phyloP scores from a whole-genome alignment of 805 yeast species.

The Candida stauntonica region DNA sequence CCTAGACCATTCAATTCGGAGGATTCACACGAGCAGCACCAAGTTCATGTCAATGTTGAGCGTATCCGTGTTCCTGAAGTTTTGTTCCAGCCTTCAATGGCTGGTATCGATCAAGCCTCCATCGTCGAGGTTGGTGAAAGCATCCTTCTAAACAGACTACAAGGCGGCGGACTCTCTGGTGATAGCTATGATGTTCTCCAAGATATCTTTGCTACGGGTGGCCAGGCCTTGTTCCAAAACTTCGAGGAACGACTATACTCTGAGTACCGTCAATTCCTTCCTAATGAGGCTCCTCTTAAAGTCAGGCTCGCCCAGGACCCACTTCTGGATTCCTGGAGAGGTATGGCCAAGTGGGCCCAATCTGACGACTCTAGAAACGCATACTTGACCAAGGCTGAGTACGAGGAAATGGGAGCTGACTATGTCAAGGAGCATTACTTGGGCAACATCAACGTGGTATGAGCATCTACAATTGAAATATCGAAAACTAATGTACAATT shows the following conservation, averaged over 20 bases:
- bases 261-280: slow-evolving; percentile 71
- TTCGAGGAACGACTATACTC: slow-evolving; percentile 60
- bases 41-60: slow-evolving; percentile 86
- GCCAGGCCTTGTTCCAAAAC: slow-evolving; percentile 62
- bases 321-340: slow-evolving; percentile 82
- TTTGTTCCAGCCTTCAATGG: slow-evolving; percentile 86
- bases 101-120: slow-evolving; percentile 96
- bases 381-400: slow-evolving; percentile 64
- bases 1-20: slow-evolving; percentile 83
- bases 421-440: slow-evolving; percentile 82
- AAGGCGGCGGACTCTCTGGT: slow-evolving; percentile 51
- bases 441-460: slow-evolving; percentile 45
- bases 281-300: slow-evolving; percentile 55
- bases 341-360: slow-evolving; percentile 79
- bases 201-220: slow-evolving; percentile 85
- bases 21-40: slow-evolving; percentile 81
- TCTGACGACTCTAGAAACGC: slow-evolving; percentile 41
- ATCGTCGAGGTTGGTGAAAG: slow-evolving; percentile 73
- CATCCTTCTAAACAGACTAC: slow-evolving; percentile 55
- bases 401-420: slow-evolving; percentile 85
- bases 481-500: not conserved
- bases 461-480: not conserved
- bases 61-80: slow-evolving; percentile 91
- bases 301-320: slow-evolving; percentile 69
- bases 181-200: slow-evolving; percentile 49